Conservation (phyloP, 805 yeast genomes). For the Hemisphaericaspora nanyangensis region DNA sequence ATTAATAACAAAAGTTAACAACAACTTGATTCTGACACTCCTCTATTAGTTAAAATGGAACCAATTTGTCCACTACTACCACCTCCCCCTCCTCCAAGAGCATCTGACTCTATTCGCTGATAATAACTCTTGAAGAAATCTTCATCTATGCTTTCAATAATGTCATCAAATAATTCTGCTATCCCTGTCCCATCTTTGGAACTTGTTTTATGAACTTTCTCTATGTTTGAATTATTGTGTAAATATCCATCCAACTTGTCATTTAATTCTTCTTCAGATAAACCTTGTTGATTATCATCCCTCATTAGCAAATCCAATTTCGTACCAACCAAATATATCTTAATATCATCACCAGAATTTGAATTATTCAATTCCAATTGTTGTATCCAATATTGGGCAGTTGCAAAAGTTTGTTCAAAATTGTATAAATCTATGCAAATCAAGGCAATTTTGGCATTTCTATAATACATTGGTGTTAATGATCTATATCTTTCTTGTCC, state of each 20-base stretch:
- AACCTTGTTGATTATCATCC: conserved; percentile 1
- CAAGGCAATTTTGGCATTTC: conserved; percentile 69
- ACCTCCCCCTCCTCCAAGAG: too few relatives aligned
- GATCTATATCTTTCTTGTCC: conserved; percentile 80
- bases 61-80: conserved; percentile 3
- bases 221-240: conserved; percentile 16
- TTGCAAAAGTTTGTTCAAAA: conserved; percentile 43
- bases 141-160: conserved; percentile 30
- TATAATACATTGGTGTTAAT: conserved; percentile 77
- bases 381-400: conserved; percentile 88
- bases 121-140: conserved; percentile 21
- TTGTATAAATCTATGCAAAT: conserved; percentile 81
- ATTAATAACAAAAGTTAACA: conserved; percentile 4
- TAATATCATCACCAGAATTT: conserved; percentile 13
- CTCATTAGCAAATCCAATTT: conserved; percentile 59
- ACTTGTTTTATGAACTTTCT: conserved; percentile 44
- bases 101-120: conserved; percentile 4
- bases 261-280: conserved; percentile 7
- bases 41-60: conserved; percentile 8
- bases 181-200: conserved; percentile 73
- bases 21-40: conserved; percentile 6
- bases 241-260: conserved; percentile 11
- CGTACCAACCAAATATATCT: conserved; percentile 68
- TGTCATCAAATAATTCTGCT: conserved; percentile 26
- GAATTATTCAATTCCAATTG: conserved; percentile 48